These are phyloP conservation scores for Calocybe gangraenosa DNA, from an alignment of 768 basidiomycete genomes.

Conservation along the genomic window DNA sequence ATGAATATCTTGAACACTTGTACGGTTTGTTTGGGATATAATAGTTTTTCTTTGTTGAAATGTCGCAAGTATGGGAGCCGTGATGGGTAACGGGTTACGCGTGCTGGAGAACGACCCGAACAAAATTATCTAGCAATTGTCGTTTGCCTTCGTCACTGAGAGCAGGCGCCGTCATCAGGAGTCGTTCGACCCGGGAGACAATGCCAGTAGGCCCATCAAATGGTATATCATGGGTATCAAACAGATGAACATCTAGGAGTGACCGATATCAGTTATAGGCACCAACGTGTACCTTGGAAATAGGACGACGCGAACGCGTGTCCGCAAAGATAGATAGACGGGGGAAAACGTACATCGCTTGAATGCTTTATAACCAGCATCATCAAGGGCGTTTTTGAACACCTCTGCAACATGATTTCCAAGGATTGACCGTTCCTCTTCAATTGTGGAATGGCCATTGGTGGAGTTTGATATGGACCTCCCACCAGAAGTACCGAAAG, in stretches of 20 bases:
- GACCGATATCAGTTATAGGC: conserved; percentile 9
- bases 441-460: conserved; percentile 14
- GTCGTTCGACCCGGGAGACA: conserved; percentile 55
- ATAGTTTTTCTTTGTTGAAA: too few species aligned
- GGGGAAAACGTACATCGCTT: conserved; percentile 55
- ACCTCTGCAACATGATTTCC: conserved; percentile 45
- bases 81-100: conserved; percentile 21
- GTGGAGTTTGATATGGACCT: conserved; percentile 22
- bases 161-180: conserved; percentile 47
- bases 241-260: conserved; percentile 62
- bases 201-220: conserved; percentile 74
- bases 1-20: too few species aligned
- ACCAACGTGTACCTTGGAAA: neutral
- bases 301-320: neutral
- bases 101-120: conserved; percentile 53
- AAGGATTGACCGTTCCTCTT: conserved; percentile 26
- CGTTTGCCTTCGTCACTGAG: conserved; percentile 45
- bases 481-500: conserved; percentile 11
- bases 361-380: conserved; percentile 43
- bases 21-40: too few species aligned
- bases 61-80: neutral
- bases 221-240: conserved; percentile 70
- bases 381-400: conserved; percentile 43
- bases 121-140: conserved; percentile 55
- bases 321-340: conserved; percentile 6